These are phyloP conservation scores for Lagerstroemia speciosa DNA, from an alignment of 345 rosid species.

Conservation along the genomic window DNA sequence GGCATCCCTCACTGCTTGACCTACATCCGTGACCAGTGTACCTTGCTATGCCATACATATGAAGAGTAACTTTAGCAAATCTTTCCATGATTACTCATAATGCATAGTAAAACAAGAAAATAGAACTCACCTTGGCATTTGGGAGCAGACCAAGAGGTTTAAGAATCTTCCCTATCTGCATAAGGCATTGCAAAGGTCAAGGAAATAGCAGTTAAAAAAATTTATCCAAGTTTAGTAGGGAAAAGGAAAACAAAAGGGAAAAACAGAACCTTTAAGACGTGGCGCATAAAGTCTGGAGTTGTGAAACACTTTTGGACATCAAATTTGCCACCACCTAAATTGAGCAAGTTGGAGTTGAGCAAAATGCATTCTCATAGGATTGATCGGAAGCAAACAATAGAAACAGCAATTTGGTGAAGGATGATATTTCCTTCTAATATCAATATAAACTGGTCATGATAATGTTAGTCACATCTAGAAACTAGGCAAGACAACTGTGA, in stretches of 20 bases:
- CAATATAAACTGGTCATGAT: too few relatives aligned
- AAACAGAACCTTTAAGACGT: slow-evolving; percentile 68
- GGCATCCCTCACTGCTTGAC: slow-evolving; percentile 70
- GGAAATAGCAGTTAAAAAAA: slow-evolving; percentile 2
- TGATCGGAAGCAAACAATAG: too few relatives aligned
- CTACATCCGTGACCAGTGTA: slow-evolving; percentile 64
- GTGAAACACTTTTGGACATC: slow-evolving; percentile 78
- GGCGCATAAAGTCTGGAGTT: slow-evolving; percentile 67
- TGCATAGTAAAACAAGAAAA: neutral
- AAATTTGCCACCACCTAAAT: slow-evolving; percentile 71
- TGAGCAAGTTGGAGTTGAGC: neutral
- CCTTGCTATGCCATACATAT: slow-evolving; percentile 57
- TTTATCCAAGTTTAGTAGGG: too few relatives aligned
- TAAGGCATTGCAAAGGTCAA: slow-evolving; percentile 1
- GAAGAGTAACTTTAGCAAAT: neutral
- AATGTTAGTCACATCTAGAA: neutral
- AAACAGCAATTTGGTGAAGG: neutral
- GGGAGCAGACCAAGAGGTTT: slow-evolving; percentile 88
- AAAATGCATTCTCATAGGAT: neutral
- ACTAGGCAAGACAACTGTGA: neutral
- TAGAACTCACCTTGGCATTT: slow-evolving; percentile 62
- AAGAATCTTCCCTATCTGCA: slow-evolving; percentile 80
- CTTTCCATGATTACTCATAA: neutral
- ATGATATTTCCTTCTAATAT: neutral
- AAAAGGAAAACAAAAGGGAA: too few relatives aligned